These are phyloP conservation scores for Breviolum minutum DNA, from an alignment of 73 alveolate species.

Conservation along the genomic window DNA sequence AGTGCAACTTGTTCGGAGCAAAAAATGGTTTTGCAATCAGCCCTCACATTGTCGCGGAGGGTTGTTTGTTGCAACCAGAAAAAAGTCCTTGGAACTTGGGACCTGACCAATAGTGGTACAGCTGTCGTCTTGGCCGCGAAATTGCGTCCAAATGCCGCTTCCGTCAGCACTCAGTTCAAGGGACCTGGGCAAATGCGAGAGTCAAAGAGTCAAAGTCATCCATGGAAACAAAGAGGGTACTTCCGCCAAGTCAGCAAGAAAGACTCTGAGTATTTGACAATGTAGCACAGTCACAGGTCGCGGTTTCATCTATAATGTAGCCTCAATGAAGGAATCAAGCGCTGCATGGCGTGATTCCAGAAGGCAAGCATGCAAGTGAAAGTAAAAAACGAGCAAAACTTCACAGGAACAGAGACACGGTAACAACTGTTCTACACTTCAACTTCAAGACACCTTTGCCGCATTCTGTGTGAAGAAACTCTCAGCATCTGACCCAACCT, in stretches of 20 bases:
- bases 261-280: neutral
- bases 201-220: neutral
- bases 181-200: neutral
- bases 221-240: neutral
- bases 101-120: constrained; percentile 36
- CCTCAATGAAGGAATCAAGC: neutral
- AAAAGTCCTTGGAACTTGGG: neutral
- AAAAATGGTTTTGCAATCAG: neutral
- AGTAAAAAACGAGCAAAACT: neutral
- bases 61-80: neutral
- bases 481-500: constrained; percentile 46
- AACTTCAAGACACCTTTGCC: neutral
- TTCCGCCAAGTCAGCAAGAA: neutral
- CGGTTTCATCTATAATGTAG: constrained; percentile 48
- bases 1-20: too few relatives aligned
- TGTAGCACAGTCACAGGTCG: constrained; percentile 79
- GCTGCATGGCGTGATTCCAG: neutral
- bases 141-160: constrained; percentile 53
- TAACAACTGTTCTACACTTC: neutral
- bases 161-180: constrained; percentile 74
- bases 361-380: neutral
- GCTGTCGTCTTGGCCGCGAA: constrained; percentile 78
- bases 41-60: neutral
- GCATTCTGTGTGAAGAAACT: neutral
- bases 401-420: neutral